These are phyloP conservation scores for Brassica incana DNA, from an alignment of 345 rosid genomes.

Conservation along the genomic window DNA sequence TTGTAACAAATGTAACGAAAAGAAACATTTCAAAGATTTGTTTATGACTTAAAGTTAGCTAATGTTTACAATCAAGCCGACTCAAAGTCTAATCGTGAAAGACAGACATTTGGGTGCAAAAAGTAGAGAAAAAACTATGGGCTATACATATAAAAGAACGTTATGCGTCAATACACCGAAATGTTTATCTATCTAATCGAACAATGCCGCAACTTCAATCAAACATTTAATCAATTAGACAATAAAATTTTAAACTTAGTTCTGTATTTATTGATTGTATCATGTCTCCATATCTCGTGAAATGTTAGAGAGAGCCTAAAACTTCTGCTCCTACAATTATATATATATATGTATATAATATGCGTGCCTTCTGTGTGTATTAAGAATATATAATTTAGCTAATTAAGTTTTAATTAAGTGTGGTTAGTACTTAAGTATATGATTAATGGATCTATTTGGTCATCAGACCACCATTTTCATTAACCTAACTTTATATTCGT, in stretches of 20 bases:
- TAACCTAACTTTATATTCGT: too few species aligned
- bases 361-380: too few species aligned
- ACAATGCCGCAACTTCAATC: constrained; percentile 1
- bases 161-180: not conserved
- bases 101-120: constrained; percentile 11
- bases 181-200: constrained; percentile 8
- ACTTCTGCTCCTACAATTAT: not conserved
- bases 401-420: too few species aligned
- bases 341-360: not conserved
- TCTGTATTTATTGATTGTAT: not conserved
- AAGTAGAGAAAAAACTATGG: not conserved
- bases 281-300: constrained; percentile 25
- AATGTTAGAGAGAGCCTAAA: constrained; percentile 24
- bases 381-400: too few species aligned
- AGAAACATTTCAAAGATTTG: not conserved
- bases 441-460: too few species aligned
- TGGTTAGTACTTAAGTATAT: too few species aligned
- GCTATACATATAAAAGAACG: not conserved
- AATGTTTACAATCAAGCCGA: constrained; percentile 8
- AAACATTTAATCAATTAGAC: not conserved
- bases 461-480: too few species aligned
- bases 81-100: constrained; percentile 25
- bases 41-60: not conserved
- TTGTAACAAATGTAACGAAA: not conserved
- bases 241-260: too few species aligned